These are phyloP conservation scores for Pseudogymnoascus sp. DNA, from an alignment of 2,329 filamentous ascomycete genomes.

Conservation along the genomic window DNA sequence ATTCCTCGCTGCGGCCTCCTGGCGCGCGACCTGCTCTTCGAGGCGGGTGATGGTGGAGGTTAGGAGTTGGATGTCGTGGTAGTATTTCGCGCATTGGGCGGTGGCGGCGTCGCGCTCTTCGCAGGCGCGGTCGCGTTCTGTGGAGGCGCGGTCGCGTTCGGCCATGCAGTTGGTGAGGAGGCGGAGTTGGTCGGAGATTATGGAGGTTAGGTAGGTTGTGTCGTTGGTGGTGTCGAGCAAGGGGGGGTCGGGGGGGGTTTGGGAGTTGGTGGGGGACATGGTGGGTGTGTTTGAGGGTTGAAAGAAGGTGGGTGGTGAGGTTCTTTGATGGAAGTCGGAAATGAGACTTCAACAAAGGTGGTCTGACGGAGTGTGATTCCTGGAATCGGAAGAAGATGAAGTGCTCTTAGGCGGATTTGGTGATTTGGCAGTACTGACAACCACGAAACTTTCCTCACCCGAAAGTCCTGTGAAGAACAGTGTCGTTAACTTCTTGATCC, in stretches of 20 bases:
- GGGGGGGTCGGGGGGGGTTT: background rate
- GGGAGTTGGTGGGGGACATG: background rate
- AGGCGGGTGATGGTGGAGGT: constrained; percentile 9
- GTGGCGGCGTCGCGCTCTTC: constrained; percentile 8
- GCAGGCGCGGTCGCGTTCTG: constrained; percentile 8
- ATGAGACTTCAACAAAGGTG: background rate
- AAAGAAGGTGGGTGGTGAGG: background rate
- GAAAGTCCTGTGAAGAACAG: background rate
- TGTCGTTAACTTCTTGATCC: background rate
- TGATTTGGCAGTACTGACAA: background rate
- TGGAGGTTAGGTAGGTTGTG: background rate
- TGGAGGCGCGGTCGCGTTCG: constrained; percentile 8
- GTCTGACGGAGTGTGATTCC: background rate
- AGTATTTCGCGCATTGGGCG: constrained; percentile 9
- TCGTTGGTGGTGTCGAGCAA: background rate
- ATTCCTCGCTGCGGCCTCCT: constrained; percentile 10
- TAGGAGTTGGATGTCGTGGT: background rate
- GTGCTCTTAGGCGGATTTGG: no score
- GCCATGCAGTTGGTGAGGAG: background rate
- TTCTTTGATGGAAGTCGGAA: background rate
- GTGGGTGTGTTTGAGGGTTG: background rate
- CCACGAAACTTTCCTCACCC: background rate
- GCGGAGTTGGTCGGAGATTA: background rate
- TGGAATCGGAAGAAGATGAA: background rate
- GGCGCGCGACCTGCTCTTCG: constrained; percentile 13